Evolutionary conservation across 306 rosid species (phyloP).

Genomic region (Dicorynia guianensis): DNA sequence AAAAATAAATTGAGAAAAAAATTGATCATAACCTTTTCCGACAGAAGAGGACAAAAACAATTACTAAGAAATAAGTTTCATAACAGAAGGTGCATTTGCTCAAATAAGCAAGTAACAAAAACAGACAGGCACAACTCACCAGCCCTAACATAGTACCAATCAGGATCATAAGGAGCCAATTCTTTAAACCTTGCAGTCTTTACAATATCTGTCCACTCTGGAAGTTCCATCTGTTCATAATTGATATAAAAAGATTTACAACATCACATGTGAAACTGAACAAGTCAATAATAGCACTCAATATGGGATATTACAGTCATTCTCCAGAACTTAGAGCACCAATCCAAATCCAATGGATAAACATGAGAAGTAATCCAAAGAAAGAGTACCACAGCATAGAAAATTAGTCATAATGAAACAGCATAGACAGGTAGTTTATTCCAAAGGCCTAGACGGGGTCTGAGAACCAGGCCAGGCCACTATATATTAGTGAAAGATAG

Average conservation of each 20-base stretch:
- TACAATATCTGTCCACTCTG: constrained; percentile 73
- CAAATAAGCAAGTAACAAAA: neutral
- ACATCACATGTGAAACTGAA: neutral
- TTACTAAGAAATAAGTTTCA: too few species aligned
- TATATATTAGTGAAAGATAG: neutral
- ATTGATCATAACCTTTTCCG: neutral
- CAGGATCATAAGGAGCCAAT: constrained; percentile 77
- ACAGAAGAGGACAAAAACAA: neutral
- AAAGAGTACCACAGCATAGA: neutral
- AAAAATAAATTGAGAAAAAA: neutral
- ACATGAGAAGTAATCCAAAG: neutral
- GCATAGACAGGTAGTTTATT: neutral
- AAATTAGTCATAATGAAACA: neutral
- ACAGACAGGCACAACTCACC: constrained; percentile 41
- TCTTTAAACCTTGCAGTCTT: constrained; percentile 75
- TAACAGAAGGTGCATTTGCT: neutral
- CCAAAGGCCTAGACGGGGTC: too few species aligned
- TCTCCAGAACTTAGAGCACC: neutral
- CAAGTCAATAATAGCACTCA: neutral
- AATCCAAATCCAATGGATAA: constrained; percentile 9
- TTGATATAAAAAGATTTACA: neutral
- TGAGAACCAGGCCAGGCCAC: neutral
- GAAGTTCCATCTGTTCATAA: constrained; percentile 63
- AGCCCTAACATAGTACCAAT: constrained; percentile 71
- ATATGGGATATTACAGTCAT: neutral